A percentile compares a stretch with the other conserved stretches of the same genome.
phyloP scores from a whole-genome alignment of 371 early-diverging fungal species.

The Basidiobolus meristosporus region DNA sequence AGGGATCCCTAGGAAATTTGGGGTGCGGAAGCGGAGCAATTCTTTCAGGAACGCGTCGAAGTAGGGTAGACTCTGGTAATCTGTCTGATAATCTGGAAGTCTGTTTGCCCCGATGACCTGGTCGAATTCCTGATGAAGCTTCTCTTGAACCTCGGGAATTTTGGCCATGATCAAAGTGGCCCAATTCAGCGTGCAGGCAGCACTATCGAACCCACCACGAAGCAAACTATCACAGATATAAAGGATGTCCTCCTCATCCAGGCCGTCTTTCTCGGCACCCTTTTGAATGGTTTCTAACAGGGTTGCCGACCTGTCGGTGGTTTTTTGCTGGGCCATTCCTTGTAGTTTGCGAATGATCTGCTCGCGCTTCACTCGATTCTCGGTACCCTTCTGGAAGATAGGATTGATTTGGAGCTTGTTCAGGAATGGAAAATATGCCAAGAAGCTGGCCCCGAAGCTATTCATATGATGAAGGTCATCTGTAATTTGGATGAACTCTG shows the following conservation, averaged over 20 bases:
- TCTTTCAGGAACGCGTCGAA: conserved; percentile 1
- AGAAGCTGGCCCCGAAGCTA: too few relatives aligned
- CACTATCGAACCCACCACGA: conserved; percentile 1
- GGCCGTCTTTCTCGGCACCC: not conserved
- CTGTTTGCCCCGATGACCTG: not conserved
- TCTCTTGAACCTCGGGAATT: conserved; percentile 1
- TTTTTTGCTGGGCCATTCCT: not conserved
- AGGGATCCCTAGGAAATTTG: not conserved
- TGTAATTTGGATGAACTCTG: too few relatives aligned
- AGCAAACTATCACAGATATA: not conserved
- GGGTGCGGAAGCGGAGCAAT: not conserved
- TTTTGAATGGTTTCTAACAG: not conserved
- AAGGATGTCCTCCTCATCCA: not conserved
- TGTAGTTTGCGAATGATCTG: not conserved
- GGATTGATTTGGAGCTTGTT: not conserved
- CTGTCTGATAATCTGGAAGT: not conserved
- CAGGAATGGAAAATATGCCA: not conserved
- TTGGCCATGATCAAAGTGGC: not conserved
- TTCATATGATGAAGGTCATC: too few relatives aligned
- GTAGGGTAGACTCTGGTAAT: not conserved
- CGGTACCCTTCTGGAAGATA: not conserved
- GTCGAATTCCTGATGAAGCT: not conserved
- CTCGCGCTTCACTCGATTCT: not conserved
- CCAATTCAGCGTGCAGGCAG: conserved; percentile 1
- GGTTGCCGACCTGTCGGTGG: not conserved